phyloP scores from a whole-genome alignment of 345 rosid species.

The Cardamine chenopodiifolia region DNA sequence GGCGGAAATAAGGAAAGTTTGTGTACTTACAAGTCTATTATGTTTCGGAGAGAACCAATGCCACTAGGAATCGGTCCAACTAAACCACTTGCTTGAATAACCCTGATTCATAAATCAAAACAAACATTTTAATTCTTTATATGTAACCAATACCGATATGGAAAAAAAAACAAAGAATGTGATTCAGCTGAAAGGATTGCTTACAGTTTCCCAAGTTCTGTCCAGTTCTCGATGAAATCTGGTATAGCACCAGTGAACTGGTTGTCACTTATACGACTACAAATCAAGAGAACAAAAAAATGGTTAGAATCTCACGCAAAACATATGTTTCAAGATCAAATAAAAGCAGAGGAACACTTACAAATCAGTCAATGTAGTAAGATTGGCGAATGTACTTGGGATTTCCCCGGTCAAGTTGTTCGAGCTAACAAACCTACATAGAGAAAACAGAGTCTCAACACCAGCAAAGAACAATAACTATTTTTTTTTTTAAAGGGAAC shows the following conservation, averaged over 20 bases:
- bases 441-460: slow-evolving; percentile 20
- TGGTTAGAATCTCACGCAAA: background rate
- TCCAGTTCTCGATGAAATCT: slow-evolving; percentile 58
- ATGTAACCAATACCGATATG: background rate
- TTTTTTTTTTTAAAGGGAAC: no score
- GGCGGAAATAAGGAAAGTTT: background rate
- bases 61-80: slow-evolving; percentile 56
- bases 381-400: slow-evolving; percentile 52
- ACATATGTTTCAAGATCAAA: background rate
- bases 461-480: background rate
- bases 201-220: slow-evolving; percentile 50
- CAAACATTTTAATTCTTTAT: background rate
- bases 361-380: slow-evolving; percentile 51
- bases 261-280: slow-evolving; percentile 58
- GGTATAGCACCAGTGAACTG: slow-evolving; percentile 58
- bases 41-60: slow-evolving; percentile 25
- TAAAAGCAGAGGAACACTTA: slow-evolving; percentile 33
- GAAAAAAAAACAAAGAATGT: background rate
- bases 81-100: slow-evolving; percentile 57
- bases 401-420: slow-evolving; percentile 56
- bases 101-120: slow-evolving; percentile 32
- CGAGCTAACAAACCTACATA: slow-evolving; percentile 51
- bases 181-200: slow-evolving; percentile 10
- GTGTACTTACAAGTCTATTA: slow-evolving; percentile 45
- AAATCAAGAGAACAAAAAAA: background rate